Percentiles rank a stretch among this genome's conserved stretches.
Conservation (phyloP, 805 yeast genomes). For the Saturnispora sekii region DNA sequence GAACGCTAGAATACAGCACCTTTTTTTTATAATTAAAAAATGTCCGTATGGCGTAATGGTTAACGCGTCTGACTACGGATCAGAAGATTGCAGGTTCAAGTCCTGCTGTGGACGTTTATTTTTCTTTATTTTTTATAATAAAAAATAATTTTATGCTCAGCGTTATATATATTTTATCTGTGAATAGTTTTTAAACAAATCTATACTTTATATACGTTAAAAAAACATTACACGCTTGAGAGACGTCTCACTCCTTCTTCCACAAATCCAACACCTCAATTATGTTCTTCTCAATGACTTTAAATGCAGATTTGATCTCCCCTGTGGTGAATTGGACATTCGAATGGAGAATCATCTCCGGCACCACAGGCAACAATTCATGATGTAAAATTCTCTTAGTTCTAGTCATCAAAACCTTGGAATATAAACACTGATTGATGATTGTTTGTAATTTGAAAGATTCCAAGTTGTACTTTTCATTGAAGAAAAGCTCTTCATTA, state of each 20-base stretch:
- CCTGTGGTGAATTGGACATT: conserved; percentile 34
- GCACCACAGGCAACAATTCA: conserved; percentile 62
- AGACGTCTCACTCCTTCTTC: background rate
- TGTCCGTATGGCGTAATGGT: conserved; percentile 18
- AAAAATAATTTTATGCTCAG: background rate
- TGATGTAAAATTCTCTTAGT: conserved; percentile 57
- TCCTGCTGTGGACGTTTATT: conserved; percentile 15
- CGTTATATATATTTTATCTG: too few species aligned
- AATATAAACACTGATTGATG: conserved; percentile 45
- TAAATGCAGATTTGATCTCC: conserved; percentile 39
- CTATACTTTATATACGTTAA: too few species aligned
- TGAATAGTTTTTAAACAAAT: too few species aligned
- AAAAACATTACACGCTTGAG: background rate
- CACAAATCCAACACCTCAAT: conserved; percentile 8
- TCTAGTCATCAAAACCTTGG: conserved; percentile 47
- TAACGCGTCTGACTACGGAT: conserved; percentile 19
- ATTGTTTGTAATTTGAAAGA: conserved; percentile 56
- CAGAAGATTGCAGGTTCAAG: conserved; percentile 19
- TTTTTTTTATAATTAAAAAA: background rate
- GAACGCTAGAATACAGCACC: too few species aligned
- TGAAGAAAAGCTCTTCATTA: conserved; percentile 32
- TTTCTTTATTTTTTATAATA: background rate
- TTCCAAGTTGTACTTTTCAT: conserved; percentile 40
- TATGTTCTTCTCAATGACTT: conserved; percentile 27
- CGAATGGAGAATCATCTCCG: conserved; percentile 45